Conservation (phyloP, 495 filamentous ascomycete species). For the Trypethelium eluteriae region DNA sequence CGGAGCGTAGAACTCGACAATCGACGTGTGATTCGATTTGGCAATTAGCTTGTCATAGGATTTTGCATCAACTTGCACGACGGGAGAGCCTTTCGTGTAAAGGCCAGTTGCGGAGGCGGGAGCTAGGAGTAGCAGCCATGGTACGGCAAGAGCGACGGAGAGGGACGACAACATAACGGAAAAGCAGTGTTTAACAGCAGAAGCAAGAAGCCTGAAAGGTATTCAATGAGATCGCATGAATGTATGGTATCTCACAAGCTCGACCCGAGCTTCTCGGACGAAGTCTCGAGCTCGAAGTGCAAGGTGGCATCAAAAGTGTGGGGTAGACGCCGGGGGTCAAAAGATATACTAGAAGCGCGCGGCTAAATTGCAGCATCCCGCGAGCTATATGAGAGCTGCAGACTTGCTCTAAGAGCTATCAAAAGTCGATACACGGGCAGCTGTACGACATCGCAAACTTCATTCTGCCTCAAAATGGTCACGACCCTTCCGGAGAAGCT, state of each 20-base stretch:
- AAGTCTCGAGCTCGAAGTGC: slow-evolving; percentile 1
- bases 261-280: not conserved
- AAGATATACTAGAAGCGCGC: not conserved
- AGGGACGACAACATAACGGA: slow-evolving; percentile 32
- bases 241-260: not conserved
- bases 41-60: slow-evolving; percentile 78
- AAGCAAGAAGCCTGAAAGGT: not conserved
- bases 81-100: slow-evolving; percentile 80
- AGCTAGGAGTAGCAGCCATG: slow-evolving; percentile 50
- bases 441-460: not conserved
- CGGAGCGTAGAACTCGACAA: slow-evolving; percentile 72
- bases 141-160: slow-evolving; percentile 37
- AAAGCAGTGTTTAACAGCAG: not conserved
- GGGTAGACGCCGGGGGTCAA: not conserved
- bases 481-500: slow-evolving; percentile 65
- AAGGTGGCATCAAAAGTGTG: slow-evolving; percentile 11
- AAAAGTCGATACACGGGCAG: too few species aligned
- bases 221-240: not conserved
- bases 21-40: slow-evolving; percentile 83
- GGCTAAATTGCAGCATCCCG: not conserved
- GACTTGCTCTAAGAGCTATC: too few species aligned
- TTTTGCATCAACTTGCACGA: slow-evolving; percentile 77
- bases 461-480: slow-evolving; percentile 48
- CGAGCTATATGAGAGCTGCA: too few species aligned
- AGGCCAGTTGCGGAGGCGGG: slow-evolving; percentile 60